Percentiles rank a stretch among this genome's conserved stretches.
Conservation (phyloP, 225 moss, liverwort and hornwort genomes). For the Bryum argenteum region DNA sequence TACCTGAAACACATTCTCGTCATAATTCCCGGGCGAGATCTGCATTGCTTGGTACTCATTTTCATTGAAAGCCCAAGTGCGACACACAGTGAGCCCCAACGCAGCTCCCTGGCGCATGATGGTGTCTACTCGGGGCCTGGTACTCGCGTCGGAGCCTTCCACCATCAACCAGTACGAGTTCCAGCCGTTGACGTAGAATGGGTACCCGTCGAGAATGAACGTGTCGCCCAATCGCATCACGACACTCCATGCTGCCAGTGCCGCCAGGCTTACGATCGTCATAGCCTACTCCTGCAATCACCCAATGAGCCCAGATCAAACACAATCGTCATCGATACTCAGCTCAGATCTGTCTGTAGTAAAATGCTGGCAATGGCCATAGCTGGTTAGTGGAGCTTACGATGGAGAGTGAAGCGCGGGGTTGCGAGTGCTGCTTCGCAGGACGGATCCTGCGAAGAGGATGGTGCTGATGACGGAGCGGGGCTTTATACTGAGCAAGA, state of each 20-base stretch:
- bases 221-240: conserved; percentile 51
- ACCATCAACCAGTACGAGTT: conserved; percentile 83
- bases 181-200: conserved; percentile 70
- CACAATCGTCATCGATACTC: no score
- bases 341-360: no score
- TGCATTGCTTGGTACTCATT: conserved; percentile 56
- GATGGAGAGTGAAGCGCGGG: not conserved
- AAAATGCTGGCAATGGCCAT: no score
- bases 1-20: conserved; percentile 59
- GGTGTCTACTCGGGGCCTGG: conserved; percentile 43
- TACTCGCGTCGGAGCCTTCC: conserved; percentile 40
- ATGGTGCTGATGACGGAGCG: fast-evolving
- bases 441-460: conserved; percentile 35
- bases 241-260: conserved; percentile 38
- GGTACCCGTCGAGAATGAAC: conserved; percentile 52
- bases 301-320: not conserved
- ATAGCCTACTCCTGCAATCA: conserved; percentile 9
- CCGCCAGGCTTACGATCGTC: conserved; percentile 31
- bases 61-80: conserved; percentile 83
- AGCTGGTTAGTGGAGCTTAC: not conserved
- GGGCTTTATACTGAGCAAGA: not conserved
- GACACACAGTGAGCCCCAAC: conserved; percentile 74
- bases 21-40: conserved; percentile 56
- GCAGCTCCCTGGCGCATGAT: conserved; percentile 49
- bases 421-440: conserved; percentile 21